These are phyloP conservation scores for Eucalyptus regnans DNA, from an alignment of 345 rosid species.

Conservation along the genomic window DNA sequence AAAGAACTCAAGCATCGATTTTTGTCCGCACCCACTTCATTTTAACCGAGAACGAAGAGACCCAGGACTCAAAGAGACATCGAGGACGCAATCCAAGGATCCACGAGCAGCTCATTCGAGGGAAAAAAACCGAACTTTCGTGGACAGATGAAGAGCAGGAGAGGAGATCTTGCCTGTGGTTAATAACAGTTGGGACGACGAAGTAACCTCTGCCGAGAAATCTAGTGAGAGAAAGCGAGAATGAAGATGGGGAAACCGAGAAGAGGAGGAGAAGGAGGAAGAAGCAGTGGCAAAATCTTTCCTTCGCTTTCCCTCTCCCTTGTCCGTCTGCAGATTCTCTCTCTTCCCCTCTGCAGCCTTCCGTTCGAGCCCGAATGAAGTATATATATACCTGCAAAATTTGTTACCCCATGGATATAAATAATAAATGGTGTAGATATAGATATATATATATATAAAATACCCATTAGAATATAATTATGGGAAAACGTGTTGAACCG, in stretches of 20 bases:
- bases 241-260: background rate
- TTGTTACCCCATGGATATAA: background rate
- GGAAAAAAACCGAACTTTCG: background rate
- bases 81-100: background rate
- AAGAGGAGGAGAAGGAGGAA: background rate
- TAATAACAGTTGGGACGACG: slow-evolving; percentile 10
- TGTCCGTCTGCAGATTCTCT: background rate
- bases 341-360: background rate
- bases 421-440: background rate
- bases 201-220: background rate
- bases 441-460: background rate
- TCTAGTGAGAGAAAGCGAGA: background rate
- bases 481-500: background rate
- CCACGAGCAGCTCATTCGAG: background rate
- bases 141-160: background rate
- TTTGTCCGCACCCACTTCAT: background rate
- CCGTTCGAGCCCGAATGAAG: background rate
- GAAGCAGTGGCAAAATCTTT: background rate
- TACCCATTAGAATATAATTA: background rate
- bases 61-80: background rate
- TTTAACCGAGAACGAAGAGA: background rate
- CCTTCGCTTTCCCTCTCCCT: background rate
- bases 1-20: background rate
- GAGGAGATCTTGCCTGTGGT: slow-evolving; percentile 19
- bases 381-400: background rate